A percentile compares a stretch with the other conserved stretches of the same genome.
Conservation (phyloP, 305 asterid genomes). For the Euphrasia arctica region DNA sequence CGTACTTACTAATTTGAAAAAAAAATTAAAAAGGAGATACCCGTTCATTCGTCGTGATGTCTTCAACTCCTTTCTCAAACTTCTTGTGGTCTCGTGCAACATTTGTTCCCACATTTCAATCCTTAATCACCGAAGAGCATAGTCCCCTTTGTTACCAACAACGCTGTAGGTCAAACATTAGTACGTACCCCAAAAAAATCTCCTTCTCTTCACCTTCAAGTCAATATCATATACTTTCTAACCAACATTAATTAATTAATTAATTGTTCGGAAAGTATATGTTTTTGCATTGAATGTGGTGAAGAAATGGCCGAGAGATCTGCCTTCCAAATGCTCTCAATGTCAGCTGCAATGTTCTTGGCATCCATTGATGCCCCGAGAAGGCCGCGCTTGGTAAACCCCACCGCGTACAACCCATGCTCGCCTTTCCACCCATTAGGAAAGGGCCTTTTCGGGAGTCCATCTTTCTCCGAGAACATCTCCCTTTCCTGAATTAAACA, state of each 20-base stretch:
- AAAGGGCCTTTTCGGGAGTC: constrained; percentile 82
- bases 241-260: constrained; percentile 3
- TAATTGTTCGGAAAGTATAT: constrained; percentile 11
- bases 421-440: constrained; percentile 98
- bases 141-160: constrained; percentile 27
- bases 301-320: constrained; percentile 31
- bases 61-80: not conserved
- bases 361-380: constrained; percentile 97
- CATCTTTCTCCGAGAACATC: constrained; percentile 85
- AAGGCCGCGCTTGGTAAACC: constrained; percentile 97
- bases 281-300: constrained; percentile 32
- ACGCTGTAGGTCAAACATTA: constrained; percentile 14
- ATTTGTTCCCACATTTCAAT: constrained; percentile 1
- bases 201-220: constrained; percentile 16
- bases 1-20: not conserved
- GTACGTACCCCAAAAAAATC: constrained; percentile 34
- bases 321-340: constrained; percentile 39
- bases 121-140: constrained; percentile 21
- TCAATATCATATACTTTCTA: not conserved
- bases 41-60: not conserved
- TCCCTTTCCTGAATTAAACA: constrained; percentile 51
- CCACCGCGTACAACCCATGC: constrained; percentile 83
- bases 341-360: constrained; percentile 70
- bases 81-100: not conserved
- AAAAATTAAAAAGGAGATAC: not conserved